A percentile compares a stretch with the other conserved stretches of the same genome.
Evolutionary conservation across 2,329 filamentous ascomycete species (phyloP).

Genomic region (Cryphonectria nitschkei): DNA sequence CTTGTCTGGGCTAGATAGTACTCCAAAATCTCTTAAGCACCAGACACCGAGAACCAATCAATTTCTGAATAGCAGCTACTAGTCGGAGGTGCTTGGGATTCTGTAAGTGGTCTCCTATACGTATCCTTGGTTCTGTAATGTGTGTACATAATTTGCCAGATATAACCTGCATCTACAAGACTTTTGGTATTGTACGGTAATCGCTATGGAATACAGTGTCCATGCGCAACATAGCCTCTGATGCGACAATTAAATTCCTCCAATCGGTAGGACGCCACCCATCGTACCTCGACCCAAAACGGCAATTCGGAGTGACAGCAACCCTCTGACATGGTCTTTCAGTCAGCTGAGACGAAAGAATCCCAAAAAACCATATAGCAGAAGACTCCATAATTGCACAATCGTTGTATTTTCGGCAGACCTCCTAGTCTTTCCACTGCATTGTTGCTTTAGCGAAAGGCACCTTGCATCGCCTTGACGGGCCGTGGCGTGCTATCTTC

Average conservation of each 20-base stretch:
- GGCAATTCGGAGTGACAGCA: conserved; percentile 3
- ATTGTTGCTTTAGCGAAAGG: neutral
- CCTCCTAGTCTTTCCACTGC: neutral
- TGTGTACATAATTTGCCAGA: too few species aligned
- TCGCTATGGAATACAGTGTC: neutral
- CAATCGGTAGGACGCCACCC: conserved; percentile 12
- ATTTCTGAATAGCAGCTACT: too few species aligned
- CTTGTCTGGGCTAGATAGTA: neutral
- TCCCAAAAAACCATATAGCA: neutral
- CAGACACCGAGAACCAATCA: too few species aligned
- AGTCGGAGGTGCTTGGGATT: too few species aligned
- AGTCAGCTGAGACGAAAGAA: neutral
- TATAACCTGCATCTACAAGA: neutral
- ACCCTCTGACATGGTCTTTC: neutral
- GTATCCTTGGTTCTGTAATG: too few species aligned
- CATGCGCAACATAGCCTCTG: neutral
- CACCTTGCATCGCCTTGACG: conserved; percentile 1
- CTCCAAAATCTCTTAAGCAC: too few species aligned
- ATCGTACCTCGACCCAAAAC: neutral
- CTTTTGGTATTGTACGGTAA: neutral
- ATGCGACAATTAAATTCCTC: conserved; percentile 4
- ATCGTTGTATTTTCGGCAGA: neutral
- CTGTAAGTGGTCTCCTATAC: neutral
- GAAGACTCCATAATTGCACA: neutral
- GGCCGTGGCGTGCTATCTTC: neutral